Percentiles rank a stretch among this genome's conserved stretches.
Conservation (phyloP, 2,329 filamentous ascomycete genomes). For the Conoideocrella luteorostrata region DNA sequence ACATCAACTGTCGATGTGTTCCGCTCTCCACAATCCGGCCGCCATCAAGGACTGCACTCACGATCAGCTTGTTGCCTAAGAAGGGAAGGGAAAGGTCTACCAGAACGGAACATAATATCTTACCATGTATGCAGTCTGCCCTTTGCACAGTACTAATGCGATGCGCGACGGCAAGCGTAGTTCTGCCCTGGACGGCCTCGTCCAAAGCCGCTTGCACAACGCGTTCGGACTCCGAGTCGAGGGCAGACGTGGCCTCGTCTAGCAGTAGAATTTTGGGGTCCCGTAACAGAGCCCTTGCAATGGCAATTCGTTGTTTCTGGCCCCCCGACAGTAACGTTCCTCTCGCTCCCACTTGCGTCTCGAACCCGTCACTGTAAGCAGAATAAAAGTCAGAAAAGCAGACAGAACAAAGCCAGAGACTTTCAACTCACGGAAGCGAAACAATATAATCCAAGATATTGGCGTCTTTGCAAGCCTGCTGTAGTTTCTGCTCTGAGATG, state of each 20-base stretch:
- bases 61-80: too few relatives aligned
- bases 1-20: too few relatives aligned
- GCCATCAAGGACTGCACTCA: too few relatives aligned
- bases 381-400: too few relatives aligned
- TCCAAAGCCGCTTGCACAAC: conserved; percentile 1
- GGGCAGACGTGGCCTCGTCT: conserved; percentile 56
- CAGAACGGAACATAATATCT: too few relatives aligned
- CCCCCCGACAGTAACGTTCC: conserved; percentile 60
- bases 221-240: conserved; percentile 53
- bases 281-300: conserved; percentile 60
- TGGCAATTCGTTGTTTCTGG: conserved; percentile 61
- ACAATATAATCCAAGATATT: conserved; percentile 44
- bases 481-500: conserved; percentile 31
- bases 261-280: conserved; percentile 57
- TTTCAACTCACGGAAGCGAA: not conserved
- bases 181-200: not conserved
- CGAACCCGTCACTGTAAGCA: conserved; percentile 33
- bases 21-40: too few relatives aligned
- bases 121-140: conserved; percentile 1
- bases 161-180: not conserved
- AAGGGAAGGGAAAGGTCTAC: too few relatives aligned
- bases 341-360: conserved; percentile 52
- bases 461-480: conserved; percentile 41
- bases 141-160: not conserved
- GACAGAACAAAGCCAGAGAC: too few relatives aligned